Evolutionary conservation across 2,329 filamentous ascomycete species (phyloP).

Genomic region (Venturiaceae sp.): DNA sequence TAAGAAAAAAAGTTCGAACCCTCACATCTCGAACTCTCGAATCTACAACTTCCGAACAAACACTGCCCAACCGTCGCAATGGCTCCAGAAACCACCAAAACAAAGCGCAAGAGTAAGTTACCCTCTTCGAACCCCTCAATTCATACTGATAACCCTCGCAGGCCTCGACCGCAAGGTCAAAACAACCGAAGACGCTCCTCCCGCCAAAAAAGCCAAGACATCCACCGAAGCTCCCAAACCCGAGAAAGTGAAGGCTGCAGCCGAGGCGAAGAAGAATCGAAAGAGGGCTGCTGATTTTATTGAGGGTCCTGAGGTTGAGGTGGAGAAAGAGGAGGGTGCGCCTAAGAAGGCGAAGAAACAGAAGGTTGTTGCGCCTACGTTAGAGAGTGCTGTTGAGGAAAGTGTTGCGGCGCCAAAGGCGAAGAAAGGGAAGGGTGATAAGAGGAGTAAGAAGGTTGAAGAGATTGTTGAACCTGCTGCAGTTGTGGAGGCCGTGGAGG

Average conservation of each 20-base stretch:
- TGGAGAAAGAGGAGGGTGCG: slow-evolving; percentile 15
- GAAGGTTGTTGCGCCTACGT: slow-evolving; percentile 16
- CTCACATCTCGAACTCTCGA: too few species aligned
- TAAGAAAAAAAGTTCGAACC: too few species aligned
- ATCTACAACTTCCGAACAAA: too few species aligned
- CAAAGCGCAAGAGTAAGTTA: slow-evolving; percentile 36
- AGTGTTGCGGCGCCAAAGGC: slow-evolving; percentile 10
- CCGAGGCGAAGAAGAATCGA: slow-evolving; percentile 13
- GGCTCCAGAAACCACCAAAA: neutral
- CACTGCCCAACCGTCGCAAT: too few species aligned
- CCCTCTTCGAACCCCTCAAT: neutral
- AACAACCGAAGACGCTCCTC: slow-evolving; percentile 9
- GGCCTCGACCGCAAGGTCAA: slow-evolving; percentile 10
- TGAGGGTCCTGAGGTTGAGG: slow-evolving; percentile 15
- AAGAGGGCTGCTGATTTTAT: slow-evolving; percentile 27
- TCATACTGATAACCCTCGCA: slow-evolving; percentile 9
- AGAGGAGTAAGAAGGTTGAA: slow-evolving; percentile 11
- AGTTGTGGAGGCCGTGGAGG: neutral
- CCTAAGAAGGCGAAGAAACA: slow-evolving; percentile 25
- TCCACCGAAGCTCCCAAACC: slow-evolving; percentile 11
- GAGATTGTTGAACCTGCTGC: slow-evolving; percentile 8
- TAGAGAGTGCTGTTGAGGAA: slow-evolving; percentile 9
- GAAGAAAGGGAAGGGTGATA: slow-evolving; percentile 12
- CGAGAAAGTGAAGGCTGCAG: slow-evolving; percentile 14
- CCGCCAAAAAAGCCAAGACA: slow-evolving; percentile 13